Evolutionary conservation across 495 filamentous ascomycete species (phyloP).

Genomic region (Entonaema liquescens): DNA sequence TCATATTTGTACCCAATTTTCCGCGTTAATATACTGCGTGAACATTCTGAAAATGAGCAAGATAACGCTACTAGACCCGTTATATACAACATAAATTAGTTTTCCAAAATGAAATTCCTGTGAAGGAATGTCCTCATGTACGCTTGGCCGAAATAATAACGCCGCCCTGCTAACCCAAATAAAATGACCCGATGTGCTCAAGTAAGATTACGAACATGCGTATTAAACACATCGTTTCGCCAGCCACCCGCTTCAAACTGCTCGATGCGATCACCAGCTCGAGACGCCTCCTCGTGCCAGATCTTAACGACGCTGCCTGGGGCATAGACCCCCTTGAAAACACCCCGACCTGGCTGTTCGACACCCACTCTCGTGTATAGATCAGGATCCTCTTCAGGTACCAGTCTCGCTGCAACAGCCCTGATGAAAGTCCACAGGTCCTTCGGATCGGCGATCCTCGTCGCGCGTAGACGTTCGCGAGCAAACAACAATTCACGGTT

Average conservation of each 20-base stretch:
- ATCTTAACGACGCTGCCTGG: constrained; percentile 87
- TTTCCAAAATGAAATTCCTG: not conserved
- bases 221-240: constrained; percentile 88
- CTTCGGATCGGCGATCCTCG: constrained; percentile 80
- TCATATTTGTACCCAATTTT: not conserved
- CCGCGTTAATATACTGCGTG: not conserved
- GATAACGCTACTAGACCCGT: not conserved
- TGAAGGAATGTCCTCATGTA: constrained; percentile 1
- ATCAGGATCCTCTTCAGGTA: constrained; percentile 75
- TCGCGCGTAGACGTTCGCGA: constrained; percentile 83
- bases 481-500: constrained; percentile 90
- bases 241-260: constrained; percentile 74
- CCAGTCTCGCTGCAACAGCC: constrained; percentile 78
- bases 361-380: constrained; percentile 75
- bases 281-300: constrained; percentile 80
- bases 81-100: not conserved
- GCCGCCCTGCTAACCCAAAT: not conserved
- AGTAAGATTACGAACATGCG: constrained; percentile 49
- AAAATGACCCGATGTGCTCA: not conserved
- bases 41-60: not conserved
- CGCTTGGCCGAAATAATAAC: constrained; percentile 4
- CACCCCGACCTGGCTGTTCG: constrained; percentile 65
- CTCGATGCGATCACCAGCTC: constrained; percentile 68
- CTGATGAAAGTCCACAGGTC: constrained; percentile 82
- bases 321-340: constrained; percentile 86